Evolutionary conservation across 345 rosid genomes (phyloP).

Genomic region (Eucalyptus grandis): DNA sequence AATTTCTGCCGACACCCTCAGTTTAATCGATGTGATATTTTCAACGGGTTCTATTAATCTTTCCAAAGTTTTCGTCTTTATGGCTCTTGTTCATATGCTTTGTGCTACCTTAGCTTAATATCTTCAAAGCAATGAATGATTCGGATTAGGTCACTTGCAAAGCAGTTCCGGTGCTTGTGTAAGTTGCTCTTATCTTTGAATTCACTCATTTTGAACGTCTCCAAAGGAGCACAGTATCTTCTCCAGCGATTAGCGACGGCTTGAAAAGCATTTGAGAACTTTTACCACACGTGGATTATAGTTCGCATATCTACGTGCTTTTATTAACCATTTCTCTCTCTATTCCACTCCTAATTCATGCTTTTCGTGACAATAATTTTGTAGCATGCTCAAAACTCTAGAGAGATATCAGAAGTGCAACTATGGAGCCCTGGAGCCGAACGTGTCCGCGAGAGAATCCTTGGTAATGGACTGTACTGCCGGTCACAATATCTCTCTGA

Average conservation of each 20-base stretch:
- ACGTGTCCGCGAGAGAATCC: conserved; percentile 68
- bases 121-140: neutral
- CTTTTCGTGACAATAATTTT: neutral
- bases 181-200: neutral
- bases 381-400: conserved; percentile 78
- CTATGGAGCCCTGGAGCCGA: conserved; percentile 84
- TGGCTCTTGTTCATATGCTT: neutral
- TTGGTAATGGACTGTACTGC: conserved; percentile 33
- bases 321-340: neutral
- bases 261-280: neutral
- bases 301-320: neutral
- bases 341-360: neutral
- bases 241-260: neutral
- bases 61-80: neutral
- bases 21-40: neutral
- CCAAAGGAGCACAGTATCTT: neutral
- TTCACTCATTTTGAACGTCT: neutral
- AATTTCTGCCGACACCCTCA: neutral
- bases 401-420: conserved; percentile 98
- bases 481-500: neutral
- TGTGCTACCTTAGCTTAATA: neutral
- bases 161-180: neutral
- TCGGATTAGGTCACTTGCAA: neutral
- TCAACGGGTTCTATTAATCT: neutral
- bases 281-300: neutral